Percentiles rank a stretch among this genome's conserved stretches.
Evolutionary conservation across 2,329 filamentous ascomycete species (phyloP).

Genomic region (Corinectria fuckeliana): DNA sequence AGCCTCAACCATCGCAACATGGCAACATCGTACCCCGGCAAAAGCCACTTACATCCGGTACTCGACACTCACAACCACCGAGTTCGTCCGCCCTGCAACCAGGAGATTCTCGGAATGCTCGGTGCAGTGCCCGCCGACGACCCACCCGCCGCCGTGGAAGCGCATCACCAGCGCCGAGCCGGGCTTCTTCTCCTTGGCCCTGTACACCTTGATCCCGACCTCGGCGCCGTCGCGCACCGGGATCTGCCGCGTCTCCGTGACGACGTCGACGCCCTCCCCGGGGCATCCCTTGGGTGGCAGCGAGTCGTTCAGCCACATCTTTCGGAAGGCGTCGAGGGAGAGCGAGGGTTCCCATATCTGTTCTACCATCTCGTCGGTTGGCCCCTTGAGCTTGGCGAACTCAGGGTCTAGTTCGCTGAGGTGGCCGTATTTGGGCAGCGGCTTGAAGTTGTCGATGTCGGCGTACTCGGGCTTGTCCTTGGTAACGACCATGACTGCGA

Average conservation of each 20-base stretch:
- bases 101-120: constrained; percentile 46
- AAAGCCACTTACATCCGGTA: constrained; percentile 47
- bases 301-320: constrained; percentile 33
- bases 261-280: constrained; percentile 43
- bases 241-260: constrained; percentile 38
- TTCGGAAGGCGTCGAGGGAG: constrained; percentile 40
- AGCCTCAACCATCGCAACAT: not conserved
- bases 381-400: constrained; percentile 38
- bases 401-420: constrained; percentile 42
- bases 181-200: constrained; percentile 32
- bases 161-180: constrained; percentile 40
- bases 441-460: constrained; percentile 40
- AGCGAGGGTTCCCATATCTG: constrained; percentile 39
- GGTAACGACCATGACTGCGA: constrained; percentile 32
- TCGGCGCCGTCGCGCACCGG: constrained; percentile 42
- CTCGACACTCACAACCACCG: constrained; percentile 47
- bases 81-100: constrained; percentile 40
- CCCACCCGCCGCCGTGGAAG: constrained; percentile 48
- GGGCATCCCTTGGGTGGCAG: constrained; percentile 40
- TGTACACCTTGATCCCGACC: constrained; percentile 46
- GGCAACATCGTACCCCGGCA: not conserved
- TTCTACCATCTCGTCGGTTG: constrained; percentile 35
- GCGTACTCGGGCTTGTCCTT: constrained; percentile 40
- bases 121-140: constrained; percentile 42
- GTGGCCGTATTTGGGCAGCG: constrained; percentile 45